Evolutionary conservation across 2,329 filamentous ascomycete species (phyloP).

Genomic region (Trichoderma aggressivum): DNA sequence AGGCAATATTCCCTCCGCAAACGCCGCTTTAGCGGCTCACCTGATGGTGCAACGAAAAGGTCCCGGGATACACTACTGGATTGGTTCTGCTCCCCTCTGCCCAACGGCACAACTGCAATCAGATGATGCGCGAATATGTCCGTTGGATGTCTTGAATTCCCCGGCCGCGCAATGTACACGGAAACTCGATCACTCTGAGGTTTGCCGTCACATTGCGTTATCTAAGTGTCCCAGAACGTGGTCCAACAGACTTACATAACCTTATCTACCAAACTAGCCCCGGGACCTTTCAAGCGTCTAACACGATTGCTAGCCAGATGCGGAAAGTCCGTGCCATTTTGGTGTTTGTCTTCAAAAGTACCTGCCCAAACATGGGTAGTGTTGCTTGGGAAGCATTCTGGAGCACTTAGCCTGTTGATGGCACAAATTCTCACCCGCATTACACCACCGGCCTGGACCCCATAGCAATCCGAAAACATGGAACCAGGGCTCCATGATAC

Average conservation of each 20-base stretch:
- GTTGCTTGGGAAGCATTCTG: background rate
- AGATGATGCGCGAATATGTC: background rate
- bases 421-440: conserved; percentile 3
- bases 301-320: background rate
- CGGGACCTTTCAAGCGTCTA: background rate
- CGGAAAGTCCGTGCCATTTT: conserved; percentile 11
- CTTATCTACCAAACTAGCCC: conserved; percentile 6
- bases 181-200: background rate
- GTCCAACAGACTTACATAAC: background rate
- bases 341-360: conserved; percentile 8
- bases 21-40: background rate
- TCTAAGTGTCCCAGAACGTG: background rate
- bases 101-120: background rate
- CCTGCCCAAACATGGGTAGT: background rate
- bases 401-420: conserved; percentile 1
- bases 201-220: background rate
- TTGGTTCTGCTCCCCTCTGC: background rate
- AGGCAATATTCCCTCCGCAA: background rate
- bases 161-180: background rate
- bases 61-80: background rate
- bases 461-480: background rate
- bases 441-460: conserved; percentile 8
- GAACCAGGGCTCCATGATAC: background rate
- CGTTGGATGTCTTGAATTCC: background rate
- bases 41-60: background rate